phyloP scores from a whole-genome alignment of 2,329 filamentous ascomycete genomes.

The Nothopassalora personata region DNA sequence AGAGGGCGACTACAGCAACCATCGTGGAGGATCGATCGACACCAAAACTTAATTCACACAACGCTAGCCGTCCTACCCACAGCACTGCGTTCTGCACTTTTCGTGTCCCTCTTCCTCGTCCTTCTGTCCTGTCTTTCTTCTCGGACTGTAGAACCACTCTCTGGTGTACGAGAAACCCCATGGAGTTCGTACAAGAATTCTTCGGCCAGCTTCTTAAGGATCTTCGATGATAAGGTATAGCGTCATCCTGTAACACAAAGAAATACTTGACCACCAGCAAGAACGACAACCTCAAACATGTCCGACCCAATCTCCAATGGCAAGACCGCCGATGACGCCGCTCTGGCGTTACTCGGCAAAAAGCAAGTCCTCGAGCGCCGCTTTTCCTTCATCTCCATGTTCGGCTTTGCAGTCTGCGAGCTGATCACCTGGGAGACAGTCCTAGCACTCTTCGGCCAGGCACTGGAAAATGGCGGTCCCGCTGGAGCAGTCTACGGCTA shows the following conservation, averaged over 20 bases:
- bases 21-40: neutral
- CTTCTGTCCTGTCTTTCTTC: neutral
- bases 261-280: neutral
- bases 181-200: constrained; percentile 31
- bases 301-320: constrained; percentile 8
- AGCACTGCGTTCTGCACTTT: neutral
- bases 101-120: neutral
- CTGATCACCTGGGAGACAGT: constrained; percentile 45
- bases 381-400: constrained; percentile 40
- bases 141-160: neutral
- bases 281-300: constrained; percentile 13
- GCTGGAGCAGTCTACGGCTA: constrained; percentile 49
- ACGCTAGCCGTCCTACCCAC: neutral
- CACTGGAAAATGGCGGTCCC: constrained; percentile 43
- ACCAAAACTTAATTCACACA: neutral
- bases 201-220: constrained; percentile 33
- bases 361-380: constrained; percentile 43
- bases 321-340: constrained; percentile 31
- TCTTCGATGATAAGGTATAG: constrained; percentile 19
- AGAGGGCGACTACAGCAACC: too few relatives aligned
- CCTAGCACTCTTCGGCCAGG: constrained; percentile 40
- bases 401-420: constrained; percentile 43
- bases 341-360: constrained; percentile 41
- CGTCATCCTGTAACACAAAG: neutral
- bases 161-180: constrained; percentile 5